phyloP scores from a whole-genome alignment of 441 rosid species.

The Francoa sonchifolia region DNA sequence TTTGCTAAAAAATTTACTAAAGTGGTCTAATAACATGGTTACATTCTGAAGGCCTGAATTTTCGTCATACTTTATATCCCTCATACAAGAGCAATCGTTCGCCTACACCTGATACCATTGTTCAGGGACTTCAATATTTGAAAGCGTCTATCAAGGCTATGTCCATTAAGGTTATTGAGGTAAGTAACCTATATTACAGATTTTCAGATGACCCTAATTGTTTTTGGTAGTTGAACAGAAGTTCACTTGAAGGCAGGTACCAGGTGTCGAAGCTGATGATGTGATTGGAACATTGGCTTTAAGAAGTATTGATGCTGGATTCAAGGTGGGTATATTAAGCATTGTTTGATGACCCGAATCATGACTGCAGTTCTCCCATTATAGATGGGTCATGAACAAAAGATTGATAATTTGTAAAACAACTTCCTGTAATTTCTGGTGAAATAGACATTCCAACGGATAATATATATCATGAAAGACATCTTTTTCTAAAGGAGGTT shows the following conservation, averaged over 20 bases:
- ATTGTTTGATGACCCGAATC: not conserved
- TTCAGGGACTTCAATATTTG: constrained; percentile 88
- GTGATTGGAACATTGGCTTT: constrained; percentile 88
- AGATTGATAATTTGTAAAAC: not conserved
- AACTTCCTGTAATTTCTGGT: no score
- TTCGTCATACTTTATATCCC: constrained; percentile 85
- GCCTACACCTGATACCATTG: constrained; percentile 91
- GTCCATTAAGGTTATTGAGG: constrained; percentile 94
- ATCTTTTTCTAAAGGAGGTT: no score
- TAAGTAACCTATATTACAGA: constrained; percentile 18
- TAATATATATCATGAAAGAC: no score
- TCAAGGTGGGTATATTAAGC: constrained; percentile 37
- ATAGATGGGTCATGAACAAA: not conserved
- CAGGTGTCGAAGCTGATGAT: constrained; percentile 99
- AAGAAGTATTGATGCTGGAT: constrained; percentile 72
- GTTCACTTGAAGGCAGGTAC: constrained; percentile 45
- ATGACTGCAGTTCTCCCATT: not conserved
- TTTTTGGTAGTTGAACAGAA: constrained; percentile 16
- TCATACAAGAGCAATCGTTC: constrained; percentile 88
- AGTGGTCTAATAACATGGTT: no score
- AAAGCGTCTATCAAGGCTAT: constrained; percentile 94
- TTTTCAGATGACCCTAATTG: constrained; percentile 8
- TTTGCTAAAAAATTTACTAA: constrained; percentile 8
- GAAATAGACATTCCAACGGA: no score
- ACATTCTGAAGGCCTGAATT: constrained; percentile 53